These are phyloP conservation scores for Phytophthora constricta DNA, from an alignment of 352 stramenopile species.

Conservation along the genomic window DNA sequence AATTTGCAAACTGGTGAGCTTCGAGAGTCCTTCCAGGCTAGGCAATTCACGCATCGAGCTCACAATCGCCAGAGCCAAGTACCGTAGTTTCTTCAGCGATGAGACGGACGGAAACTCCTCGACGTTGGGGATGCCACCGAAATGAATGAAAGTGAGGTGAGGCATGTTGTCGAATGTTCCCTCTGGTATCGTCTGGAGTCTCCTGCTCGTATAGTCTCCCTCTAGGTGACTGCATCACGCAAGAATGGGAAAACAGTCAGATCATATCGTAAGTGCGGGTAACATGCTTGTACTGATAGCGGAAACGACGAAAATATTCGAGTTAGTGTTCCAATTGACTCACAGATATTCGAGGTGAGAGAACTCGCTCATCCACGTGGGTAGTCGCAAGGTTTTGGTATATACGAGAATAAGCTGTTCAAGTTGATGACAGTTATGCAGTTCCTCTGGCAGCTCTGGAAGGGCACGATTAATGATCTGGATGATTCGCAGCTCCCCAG, in stretches of 20 bases:
- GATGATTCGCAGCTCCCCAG: constrained; percentile 46
- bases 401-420: constrained; percentile 44
- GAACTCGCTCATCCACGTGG: constrained; percentile 36
- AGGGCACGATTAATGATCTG: constrained; percentile 56
- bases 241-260: no score
- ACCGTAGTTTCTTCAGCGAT: constrained; percentile 42
- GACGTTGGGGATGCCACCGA: constrained; percentile 41
- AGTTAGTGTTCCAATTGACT: no score
- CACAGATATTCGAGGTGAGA: constrained; percentile 44
- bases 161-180: constrained; percentile 49
- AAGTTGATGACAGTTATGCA: constrained; percentile 42
- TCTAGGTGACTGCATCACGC: constrained; percentile 32
- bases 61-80: constrained; percentile 39
- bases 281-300: no score
- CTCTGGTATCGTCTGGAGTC: constrained; percentile 30
- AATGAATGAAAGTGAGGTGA: constrained; percentile 49
- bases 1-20: constrained; percentile 30
- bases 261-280: no score
- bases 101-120: constrained; percentile 41
- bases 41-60: constrained; percentile 32
- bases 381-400: constrained; percentile 36
- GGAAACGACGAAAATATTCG: no score
- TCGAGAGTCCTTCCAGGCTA: constrained; percentile 33
- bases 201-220: constrained; percentile 41
- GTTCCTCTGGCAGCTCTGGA: constrained; percentile 34